These are phyloP conservation scores for Pestalotiopsis sp. DNA, from an alignment of 2,329 filamentous ascomycete species.

Conservation along the genomic window DNA sequence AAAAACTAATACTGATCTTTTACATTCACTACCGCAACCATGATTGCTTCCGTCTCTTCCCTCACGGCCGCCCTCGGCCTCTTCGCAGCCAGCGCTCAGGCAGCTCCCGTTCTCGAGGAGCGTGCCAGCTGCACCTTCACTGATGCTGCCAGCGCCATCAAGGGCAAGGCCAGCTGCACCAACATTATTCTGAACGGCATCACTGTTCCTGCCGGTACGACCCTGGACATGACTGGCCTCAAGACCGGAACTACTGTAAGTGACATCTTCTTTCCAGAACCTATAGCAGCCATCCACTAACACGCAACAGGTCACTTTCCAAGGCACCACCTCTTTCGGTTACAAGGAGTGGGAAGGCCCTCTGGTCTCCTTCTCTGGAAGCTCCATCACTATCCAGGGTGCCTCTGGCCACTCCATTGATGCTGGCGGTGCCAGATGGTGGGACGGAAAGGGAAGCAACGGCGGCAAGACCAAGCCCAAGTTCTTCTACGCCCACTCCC, in stretches of 20 bases:
- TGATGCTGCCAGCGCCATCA: slow-evolving; percentile 48
- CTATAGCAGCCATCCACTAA: not conserved
- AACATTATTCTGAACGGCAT: slow-evolving; percentile 57
- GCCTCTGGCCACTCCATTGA: slow-evolving; percentile 56
- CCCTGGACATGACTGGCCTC: slow-evolving; percentile 60
- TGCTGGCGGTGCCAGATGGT: slow-evolving; percentile 59
- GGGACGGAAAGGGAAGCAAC: slow-evolving; percentile 63
- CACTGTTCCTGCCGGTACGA: slow-evolving; percentile 58
- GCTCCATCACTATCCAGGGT: slow-evolving; percentile 54
- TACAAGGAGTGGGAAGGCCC: slow-evolving; percentile 69
- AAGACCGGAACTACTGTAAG: slow-evolving; percentile 49
- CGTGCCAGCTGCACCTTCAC: slow-evolving; percentile 54
- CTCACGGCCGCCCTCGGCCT: not conserved
- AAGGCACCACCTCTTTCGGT: slow-evolving; percentile 69
- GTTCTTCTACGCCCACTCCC: slow-evolving; percentile 59
- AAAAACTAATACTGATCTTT: not conserved
- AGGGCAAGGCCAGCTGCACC: slow-evolving; percentile 54
- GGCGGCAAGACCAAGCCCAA: slow-evolving; percentile 67
- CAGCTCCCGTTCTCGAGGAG: slow-evolving; percentile 6
- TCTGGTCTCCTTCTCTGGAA: slow-evolving; percentile 63
- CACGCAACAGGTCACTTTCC: not conserved
- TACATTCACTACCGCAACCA: not conserved
- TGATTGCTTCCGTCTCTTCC: not conserved
- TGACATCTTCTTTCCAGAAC: slow-evolving; percentile 3
- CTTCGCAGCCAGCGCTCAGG: not conserved